These are phyloP conservation scores for Backusella psychrophila DNA, from an alignment of 192 early-diverging fungal genomes.

Conservation along the genomic window DNA sequence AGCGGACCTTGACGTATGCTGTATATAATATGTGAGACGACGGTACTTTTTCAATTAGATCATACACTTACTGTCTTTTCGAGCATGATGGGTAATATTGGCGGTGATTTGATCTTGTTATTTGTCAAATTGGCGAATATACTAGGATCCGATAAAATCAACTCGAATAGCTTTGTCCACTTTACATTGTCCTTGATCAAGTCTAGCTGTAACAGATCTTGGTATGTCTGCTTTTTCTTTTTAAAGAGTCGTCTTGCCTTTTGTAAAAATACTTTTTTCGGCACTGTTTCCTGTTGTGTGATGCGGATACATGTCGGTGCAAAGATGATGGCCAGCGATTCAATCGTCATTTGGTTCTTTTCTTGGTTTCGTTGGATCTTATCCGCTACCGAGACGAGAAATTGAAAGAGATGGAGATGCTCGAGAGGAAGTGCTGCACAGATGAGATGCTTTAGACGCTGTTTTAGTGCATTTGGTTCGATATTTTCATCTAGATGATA, in stretches of 20 bases:
- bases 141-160: not conserved
- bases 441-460: not conserved
- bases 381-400: not conserved
- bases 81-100: not conserved
- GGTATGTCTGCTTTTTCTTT: not conserved
- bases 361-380: constrained; percentile 1
- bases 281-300: not conserved
- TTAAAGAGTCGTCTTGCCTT: not conserved
- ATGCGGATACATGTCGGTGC: constrained; percentile 2
- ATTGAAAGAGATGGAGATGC: constrained; percentile 3
- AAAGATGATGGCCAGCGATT: constrained; percentile 8
- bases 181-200: not conserved
- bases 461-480: not conserved
- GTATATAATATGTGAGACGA: not conserved
- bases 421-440: not conserved
- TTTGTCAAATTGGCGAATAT: constrained; percentile 1
- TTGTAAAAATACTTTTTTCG: not conserved
- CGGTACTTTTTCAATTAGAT: not conserved
- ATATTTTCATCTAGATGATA: not conserved
- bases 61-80: not conserved
- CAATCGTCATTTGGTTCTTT: constrained; percentile 5
- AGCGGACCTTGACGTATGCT: not conserved
- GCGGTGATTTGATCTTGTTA: not conserved
- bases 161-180: not conserved
- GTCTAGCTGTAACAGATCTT: constrained; percentile 10